phyloP scores from a whole-genome alignment of 73 alveolate species.

The Stentor coeruleus region DNA sequence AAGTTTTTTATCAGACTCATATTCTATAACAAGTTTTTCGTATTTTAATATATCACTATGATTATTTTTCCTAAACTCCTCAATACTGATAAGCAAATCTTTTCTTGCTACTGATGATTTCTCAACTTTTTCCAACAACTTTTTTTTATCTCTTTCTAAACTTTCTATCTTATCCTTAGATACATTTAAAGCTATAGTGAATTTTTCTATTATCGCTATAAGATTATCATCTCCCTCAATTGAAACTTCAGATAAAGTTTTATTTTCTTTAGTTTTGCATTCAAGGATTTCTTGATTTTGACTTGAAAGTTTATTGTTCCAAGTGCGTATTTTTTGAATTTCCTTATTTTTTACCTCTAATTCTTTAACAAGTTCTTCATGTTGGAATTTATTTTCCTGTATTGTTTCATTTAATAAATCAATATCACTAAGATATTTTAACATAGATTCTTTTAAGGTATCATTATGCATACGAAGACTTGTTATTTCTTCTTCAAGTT shows the following conservation, averaged over 20 bases:
- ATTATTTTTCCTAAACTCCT: background rate
- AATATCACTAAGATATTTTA: too few species aligned
- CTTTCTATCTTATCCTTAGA: background rate
- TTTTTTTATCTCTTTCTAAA: background rate
- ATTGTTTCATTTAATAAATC: background rate
- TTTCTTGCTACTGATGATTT: background rate
- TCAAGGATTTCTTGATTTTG: background rate
- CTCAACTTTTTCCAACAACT: background rate
- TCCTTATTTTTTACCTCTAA: background rate
- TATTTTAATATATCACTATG: background rate
- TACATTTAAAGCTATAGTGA: background rate
- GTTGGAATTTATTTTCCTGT: background rate
- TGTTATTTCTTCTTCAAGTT: background rate
- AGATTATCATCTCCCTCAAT: background rate
- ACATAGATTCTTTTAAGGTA: background rate
- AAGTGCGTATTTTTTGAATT: background rate
- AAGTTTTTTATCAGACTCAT: background rate
- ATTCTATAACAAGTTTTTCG: background rate
- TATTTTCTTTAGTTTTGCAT: background rate
- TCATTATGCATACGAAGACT: background rate
- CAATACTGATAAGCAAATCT: conserved; percentile 6
- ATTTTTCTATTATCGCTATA: background rate
- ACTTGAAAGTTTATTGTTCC: background rate
- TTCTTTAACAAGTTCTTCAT: background rate
- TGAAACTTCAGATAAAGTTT: too few species aligned